Conservation (phyloP, 2,329 filamentous ascomycete genomes). For the Cyphellophora attinorum region DNA sequence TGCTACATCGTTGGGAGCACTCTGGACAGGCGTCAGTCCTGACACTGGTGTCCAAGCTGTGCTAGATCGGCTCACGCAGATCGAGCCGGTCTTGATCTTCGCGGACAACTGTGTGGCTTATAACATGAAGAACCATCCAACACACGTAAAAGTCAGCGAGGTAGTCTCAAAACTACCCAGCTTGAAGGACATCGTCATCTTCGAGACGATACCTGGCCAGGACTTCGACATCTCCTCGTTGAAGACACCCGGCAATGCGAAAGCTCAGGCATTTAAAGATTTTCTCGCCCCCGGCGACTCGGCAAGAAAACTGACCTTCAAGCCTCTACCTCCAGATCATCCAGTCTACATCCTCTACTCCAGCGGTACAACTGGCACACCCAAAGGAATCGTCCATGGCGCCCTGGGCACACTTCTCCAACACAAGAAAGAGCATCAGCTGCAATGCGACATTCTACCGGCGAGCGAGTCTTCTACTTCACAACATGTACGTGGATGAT, state of each 20-base stretch:
- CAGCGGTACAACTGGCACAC: slow-evolving; percentile 75
- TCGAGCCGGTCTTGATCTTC: slow-evolving; percentile 72
- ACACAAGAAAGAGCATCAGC: slow-evolving; percentile 90
- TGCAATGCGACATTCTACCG: slow-evolving; percentile 70
- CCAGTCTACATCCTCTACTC: slow-evolving; percentile 92
- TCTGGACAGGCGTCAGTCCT: slow-evolving; percentile 89
- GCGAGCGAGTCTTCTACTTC: slow-evolving; percentile 79
- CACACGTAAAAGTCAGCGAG: slow-evolving; percentile 66
- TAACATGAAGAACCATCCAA: slow-evolving; percentile 83
- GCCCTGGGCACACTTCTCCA: slow-evolving; percentile 83
- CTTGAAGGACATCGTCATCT: slow-evolving; percentile 62
- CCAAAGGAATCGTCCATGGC: slow-evolving; percentile 92
- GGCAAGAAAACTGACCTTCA: slow-evolving; percentile 49
- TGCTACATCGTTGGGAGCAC: slow-evolving; percentile 68
- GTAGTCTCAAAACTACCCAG: slow-evolving; percentile 60
- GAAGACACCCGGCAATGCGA: slow-evolving; percentile 24
- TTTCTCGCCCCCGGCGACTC: slow-evolving; percentile 36
- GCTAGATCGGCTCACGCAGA: slow-evolving; percentile 75
- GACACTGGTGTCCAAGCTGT: slow-evolving; percentile 89
- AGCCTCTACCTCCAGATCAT: slow-evolving; percentile 71
- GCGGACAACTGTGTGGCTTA: slow-evolving; percentile 82
- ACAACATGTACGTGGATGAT: slow-evolving; percentile 99
- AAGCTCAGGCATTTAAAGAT: slow-evolving; percentile 30
- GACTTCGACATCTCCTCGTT: slow-evolving; percentile 26
- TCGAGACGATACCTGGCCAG: slow-evolving; percentile 51